Evolutionary conservation across 2,329 filamentous ascomycete genomes (phyloP).

Genomic region (Claviceps sp.): DNA sequence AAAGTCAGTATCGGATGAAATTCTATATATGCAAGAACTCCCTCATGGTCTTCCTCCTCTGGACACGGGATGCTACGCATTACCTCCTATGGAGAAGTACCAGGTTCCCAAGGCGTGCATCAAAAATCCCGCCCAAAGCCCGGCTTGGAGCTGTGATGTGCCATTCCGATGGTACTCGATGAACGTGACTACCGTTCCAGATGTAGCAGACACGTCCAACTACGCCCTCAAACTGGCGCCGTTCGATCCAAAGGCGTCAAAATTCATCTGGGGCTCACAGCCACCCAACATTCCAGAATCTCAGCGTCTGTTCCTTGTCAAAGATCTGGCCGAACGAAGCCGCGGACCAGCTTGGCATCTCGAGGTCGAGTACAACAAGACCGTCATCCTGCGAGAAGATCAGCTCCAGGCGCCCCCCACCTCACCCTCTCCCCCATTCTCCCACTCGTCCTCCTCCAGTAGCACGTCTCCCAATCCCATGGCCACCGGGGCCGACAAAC

Average conservation of each 20-base stretch:
- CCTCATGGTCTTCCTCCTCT: conserved; percentile 39
- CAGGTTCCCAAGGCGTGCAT: conserved; percentile 43
- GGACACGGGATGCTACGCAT: conserved; percentile 38
- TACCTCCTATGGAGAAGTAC: conserved; percentile 40
- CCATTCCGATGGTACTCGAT: conserved; percentile 30
- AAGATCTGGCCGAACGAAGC: conserved; percentile 32
- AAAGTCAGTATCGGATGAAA: conserved; percentile 28
- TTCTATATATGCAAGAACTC: conserved; percentile 33
- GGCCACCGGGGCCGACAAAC: conserved; percentile 13
- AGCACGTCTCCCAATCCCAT: conserved; percentile 7
- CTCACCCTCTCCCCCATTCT: not conserved
- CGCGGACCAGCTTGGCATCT: conserved; percentile 44
- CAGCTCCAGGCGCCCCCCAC: conserved; percentile 11
- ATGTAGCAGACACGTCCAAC: conserved; percentile 16
- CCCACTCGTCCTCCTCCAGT: not conserved
- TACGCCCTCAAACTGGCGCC: conserved; percentile 29
- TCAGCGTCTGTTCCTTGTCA: conserved; percentile 31
- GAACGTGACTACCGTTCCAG: conserved; percentile 20
- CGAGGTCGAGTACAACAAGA: conserved; percentile 39
- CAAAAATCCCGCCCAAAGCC: conserved; percentile 36
- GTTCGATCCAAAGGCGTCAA: conserved; percentile 23
- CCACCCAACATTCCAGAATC: conserved; percentile 30
- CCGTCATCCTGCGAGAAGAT: conserved; percentile 35
- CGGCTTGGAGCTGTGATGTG: conserved; percentile 52
- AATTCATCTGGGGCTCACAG: conserved; percentile 40